Evolutionary conservation across 2,329 filamentous ascomycete genomes (phyloP), one percentile per base, ranked within the genome.

Genomic region (Ampelomyces quisqualis): DNA sequence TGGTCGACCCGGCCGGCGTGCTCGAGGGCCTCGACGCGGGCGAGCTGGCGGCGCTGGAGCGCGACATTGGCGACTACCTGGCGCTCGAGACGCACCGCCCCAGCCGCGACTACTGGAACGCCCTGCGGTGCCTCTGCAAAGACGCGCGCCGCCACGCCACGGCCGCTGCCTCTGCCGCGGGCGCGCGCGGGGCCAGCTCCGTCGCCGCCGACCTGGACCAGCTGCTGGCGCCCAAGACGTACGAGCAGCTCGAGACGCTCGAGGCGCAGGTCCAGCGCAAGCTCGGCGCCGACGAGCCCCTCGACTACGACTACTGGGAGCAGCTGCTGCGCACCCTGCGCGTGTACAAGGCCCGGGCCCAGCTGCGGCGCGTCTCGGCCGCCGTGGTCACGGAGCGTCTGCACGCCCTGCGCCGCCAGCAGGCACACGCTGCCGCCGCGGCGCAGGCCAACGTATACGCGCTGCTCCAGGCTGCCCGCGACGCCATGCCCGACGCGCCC

Each of bases 251-350:
- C n/a, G 85, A 90, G 62, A 80, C 80, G 13, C 75, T 98, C 34
- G 91, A 98, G 70, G 80, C 77, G 50, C 90, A 97, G 71, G 93
- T 98, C 67, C 83, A 82, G 64, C 75, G 77, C 11, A 98, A 98
- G 72, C 74, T 98, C 33, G 78, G 84, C 37, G 94, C 89, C 6
- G 85, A 95, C 62, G 90, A 96, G 62, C 84, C 88, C 7, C 91
- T 98, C 53, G 93, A 98, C 68, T 89, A 87, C 2, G 93, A 98
- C 70, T 98, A 97, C 67, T 98, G 93, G 93, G 89, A 95, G 64
- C 88, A 95, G 64, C 76, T 98, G 11, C 75, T 98, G 47, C 84
- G 84, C 53, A 94, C 85, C 62, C 73, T 98, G 49, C 76, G 86
- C 5, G 82, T 95, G 1, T 96, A 88, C 83, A 97, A 97, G 72